A percentile compares a stretch with the other conserved stretches of the same genome.
Evolutionary conservation across 2,329 filamentous ascomycete species (phyloP).

Genomic region (Ascochyta pisi): DNA sequence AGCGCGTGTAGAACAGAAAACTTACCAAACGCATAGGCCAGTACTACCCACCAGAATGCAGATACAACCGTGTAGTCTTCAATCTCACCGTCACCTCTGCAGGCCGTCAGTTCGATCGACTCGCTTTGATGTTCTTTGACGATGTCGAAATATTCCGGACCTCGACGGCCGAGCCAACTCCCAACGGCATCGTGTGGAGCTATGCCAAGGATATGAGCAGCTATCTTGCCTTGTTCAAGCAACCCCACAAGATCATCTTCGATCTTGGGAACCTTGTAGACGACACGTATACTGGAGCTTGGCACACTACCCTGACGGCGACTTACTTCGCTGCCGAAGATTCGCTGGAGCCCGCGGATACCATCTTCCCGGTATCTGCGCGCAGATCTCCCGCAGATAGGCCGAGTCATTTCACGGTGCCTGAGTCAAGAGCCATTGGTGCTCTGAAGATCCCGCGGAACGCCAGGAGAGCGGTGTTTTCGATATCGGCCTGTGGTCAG

Average conservation of each 20-base stretch:
- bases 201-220: slow-evolving; percentile 81
- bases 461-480: slow-evolving; percentile 72
- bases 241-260: slow-evolving; percentile 77
- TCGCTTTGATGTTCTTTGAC: slow-evolving; percentile 76
- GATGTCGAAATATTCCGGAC: slow-evolving; percentile 84
- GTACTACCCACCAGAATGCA: slow-evolving; percentile 71
- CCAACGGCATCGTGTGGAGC: slow-evolving; percentile 74
- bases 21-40: slow-evolving; percentile 53
- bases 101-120: slow-evolving; percentile 77
- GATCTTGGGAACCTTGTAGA: slow-evolving; percentile 75
- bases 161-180: slow-evolving; percentile 79
- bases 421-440: slow-evolving; percentile 66
- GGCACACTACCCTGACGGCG: slow-evolving; percentile 76
- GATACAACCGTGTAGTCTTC: slow-evolving; percentile 76
- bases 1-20: not conserved
- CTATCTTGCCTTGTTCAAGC: slow-evolving; percentile 72
- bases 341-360: slow-evolving; percentile 60
- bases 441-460: slow-evolving; percentile 70
- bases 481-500: slow-evolving; percentile 80
- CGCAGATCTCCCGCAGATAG: slow-evolving; percentile 57
- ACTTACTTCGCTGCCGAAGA: slow-evolving; percentile 68
- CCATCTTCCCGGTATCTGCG: slow-evolving; percentile 71
- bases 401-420: slow-evolving; percentile 72
- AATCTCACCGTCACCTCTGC: slow-evolving; percentile 76
- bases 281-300: slow-evolving; percentile 73